phyloP scores from a whole-genome alignment of 192 early-diverging fungal species.

The Anaeromyces robustus region DNA sequence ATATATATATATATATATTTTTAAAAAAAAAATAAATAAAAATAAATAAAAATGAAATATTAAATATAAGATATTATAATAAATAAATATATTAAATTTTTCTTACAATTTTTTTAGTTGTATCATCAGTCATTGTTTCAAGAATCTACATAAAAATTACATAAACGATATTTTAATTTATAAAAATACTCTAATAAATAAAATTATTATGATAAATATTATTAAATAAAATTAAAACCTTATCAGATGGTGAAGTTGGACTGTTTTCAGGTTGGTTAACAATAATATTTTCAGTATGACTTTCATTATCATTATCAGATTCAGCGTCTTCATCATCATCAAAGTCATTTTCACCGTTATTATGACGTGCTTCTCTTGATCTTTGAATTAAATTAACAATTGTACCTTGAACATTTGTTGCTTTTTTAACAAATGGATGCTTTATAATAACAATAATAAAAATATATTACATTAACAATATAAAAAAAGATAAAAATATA shows the following conservation, averaged over 20 bases:
- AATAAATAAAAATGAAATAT: too few relatives aligned
- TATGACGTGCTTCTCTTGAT: not conserved
- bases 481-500: not conserved
- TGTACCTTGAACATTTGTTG: not conserved
- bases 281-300: not conserved
- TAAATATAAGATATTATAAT: too few relatives aligned
- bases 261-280: not conserved
- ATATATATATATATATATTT: too few relatives aligned
- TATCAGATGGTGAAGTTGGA: not conserved
- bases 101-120: not conserved
- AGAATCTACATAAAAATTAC: not conserved
- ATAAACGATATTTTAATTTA: too few relatives aligned
- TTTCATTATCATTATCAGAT: not conserved
- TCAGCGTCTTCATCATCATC: not conserved
- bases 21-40: too few relatives aligned
- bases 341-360: not conserved
- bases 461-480: too few relatives aligned
- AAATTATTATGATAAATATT: too few relatives aligned
- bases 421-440: slow-evolving; percentile 21
- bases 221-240: not conserved
- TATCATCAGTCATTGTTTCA: not conserved
- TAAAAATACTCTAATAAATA: too few relatives aligned
- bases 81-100: too few relatives aligned
- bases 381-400: not conserved
- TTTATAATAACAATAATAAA: too few relatives aligned